Evolutionary conservation across 495 filamentous ascomycete genomes (phyloP).

Genomic region (Bacidia gigantensis): DNA sequence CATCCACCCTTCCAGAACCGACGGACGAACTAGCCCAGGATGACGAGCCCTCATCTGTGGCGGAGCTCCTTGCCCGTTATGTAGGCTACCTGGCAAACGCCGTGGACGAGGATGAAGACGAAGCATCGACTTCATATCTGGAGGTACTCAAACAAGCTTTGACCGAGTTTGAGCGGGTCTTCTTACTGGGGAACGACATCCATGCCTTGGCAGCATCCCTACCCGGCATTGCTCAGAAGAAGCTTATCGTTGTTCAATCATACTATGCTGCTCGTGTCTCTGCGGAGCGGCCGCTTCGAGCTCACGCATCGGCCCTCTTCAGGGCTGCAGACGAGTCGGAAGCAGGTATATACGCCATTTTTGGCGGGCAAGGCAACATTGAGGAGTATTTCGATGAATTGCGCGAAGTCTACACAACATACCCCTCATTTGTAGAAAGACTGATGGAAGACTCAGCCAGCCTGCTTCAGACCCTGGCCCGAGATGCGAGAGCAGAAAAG

Average conservation of each 20-base stretch:
- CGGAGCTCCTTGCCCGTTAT: constrained; percentile 84
- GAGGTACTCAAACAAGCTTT: constrained; percentile 80
- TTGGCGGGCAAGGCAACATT: constrained; percentile 98
- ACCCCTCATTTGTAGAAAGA: constrained; percentile 77
- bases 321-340: constrained; percentile 68
- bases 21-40: constrained; percentile 96
- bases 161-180: constrained; percentile 90
- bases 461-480: constrained; percentile 68
- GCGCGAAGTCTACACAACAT: constrained; percentile 76
- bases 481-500: constrained; percentile 78
- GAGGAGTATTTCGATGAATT: constrained; percentile 99
- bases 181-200: constrained; percentile 82
- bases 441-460: constrained; percentile 66
- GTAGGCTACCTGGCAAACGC: constrained; percentile 76
- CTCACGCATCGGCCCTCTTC: constrained; percentile 85
- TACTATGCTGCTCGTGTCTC: constrained; percentile 86
- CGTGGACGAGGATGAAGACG: constrained; percentile 78
- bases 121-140: constrained; percentile 61
- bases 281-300: constrained; percentile 64
- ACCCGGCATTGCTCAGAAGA: constrained; percentile 80
- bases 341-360: constrained; percentile 77
- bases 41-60: constrained; percentile 86
- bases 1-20: constrained; percentile 65
- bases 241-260: constrained; percentile 67
- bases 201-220: constrained; percentile 76